Evolutionary conservation across 2,329 filamentous ascomycete species (phyloP), one percentile per base, ranked within the genome.

Genomic region (Alternaria alternata): DNA sequence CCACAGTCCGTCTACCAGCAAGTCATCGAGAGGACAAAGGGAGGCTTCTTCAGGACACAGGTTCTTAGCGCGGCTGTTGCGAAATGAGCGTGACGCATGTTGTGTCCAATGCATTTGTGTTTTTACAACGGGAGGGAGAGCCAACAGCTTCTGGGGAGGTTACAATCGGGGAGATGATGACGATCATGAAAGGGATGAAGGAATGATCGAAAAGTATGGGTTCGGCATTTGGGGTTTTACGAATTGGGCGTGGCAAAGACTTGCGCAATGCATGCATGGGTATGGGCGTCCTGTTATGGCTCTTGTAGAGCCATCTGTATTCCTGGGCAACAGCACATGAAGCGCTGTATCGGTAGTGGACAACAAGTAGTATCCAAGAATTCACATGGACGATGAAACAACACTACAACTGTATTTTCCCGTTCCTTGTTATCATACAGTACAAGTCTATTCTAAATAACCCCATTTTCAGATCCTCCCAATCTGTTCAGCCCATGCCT

Each of bases 1-100:
- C 94, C 95, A 64, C 95, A 96, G 84, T 97, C 93, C 66, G 94
- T 99, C 69, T 98, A 99, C 83, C 94, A 97, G 84, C 94, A 99
- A 82, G 95, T 99, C 75, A 99, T 99, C 76, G 95, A 99, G 87
- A 89, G 93, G 83, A 99, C 95, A 61, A 98, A 98, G 88, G 95
- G 95, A 67, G 94, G 93, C 59, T 98, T 98, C 87, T 99, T 99
- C 88, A 86, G 95, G 78, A 99, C 95, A 67, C 95, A 98, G 80
- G 95, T 99, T 52, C 86, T 99, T 71, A 96, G 85, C 57, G 81
- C 82, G 36, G 83, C 83, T 16, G 83, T 85, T 28, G 83, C 81
- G 55, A 83, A 80, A 71, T 84, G 74, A 79, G 69, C 58, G 5
- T 52, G 24, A 12, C 32, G 12, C 32, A 49, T 8, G 16, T 12